Evolutionary conservation across 768 basidiomycete genomes (phyloP), one percentile per base, ranked within the genome.

Genomic region (Auriculariales sp.): DNA sequence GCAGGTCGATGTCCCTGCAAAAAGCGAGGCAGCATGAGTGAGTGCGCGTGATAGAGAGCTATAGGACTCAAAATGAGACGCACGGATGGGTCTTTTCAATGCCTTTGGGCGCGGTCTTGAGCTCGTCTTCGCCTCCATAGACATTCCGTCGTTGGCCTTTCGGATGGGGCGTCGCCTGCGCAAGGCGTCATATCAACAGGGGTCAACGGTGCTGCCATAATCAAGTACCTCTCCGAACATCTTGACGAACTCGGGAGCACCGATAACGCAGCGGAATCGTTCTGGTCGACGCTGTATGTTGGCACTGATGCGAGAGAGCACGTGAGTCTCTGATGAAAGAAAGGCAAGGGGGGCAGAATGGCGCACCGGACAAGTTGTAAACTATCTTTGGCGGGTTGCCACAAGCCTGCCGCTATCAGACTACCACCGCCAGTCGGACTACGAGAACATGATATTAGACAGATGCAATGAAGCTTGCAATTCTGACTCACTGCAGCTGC

Each of bases 31-130:
- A n/a, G n/a, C n/a, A n/a, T n/a, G n/a, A n/a, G n/a, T n/a, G 9
- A 56, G 17, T 44, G 35, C 28, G 47, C 25, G 14, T 25, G 24
- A 28, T 11, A 14, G 28, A 28, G 25, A 32, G 9, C 28, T 10
- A 6, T 22, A 12, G 34, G 19, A 44, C 25, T 46, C 19, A 14
- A 48, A 35, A 35, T 34, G 54, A 25, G 7, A 58, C 72, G 15
- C 49, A 87, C 85, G 71, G 70, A 60, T 97, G 91, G 28, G 72
- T 73, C 64, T 91, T 98, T 46, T 77, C 75, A 7, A 94, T 66
- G 0, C 91, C 93, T 59, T 95, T 97, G 1, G 93, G 93, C 5
- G 91, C 88, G 0, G 78, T 79, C 66, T 95, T 97, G 28, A 95
- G 67, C 60, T 90, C 82, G 56, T 90, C 92, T 2, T 93, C 89